Evolutionary conservation across 192 early-diverging fungal genomes (phyloP), one percentile per base, ranked within the genome.

Genomic region (Rhizoclosmatium sp.): DNA sequence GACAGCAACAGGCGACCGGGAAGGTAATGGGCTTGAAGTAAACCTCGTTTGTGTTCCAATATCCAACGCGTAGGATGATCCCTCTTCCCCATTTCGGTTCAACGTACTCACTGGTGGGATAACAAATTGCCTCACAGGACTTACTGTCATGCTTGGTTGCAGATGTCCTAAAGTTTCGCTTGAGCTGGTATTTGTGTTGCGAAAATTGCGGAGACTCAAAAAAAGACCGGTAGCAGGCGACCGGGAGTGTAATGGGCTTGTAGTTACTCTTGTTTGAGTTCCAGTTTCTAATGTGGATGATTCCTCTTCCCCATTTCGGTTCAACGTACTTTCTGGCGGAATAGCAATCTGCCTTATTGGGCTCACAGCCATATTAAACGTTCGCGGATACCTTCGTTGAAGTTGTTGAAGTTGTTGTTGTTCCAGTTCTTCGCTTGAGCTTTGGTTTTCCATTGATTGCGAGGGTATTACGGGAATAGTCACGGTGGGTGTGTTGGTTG

Each of bases 331-430:
- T 19, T n/a, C 40, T 64, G 61, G 7, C 10, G n/a, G n/a, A 16
- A 54, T 54, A 54, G 51, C 5, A 12, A 16, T 54, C 16, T 54
- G 51, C 16, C 16, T 7, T 7, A 54, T 12, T 54, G 51, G 16
- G 16, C 10, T 40, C 21, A 21, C 21, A 16, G 61, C 21, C 61
- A 64, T 40, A n/a, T 47, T 68, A 47, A 68, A 68, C 12, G 66
- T 41, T 7, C 66, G 66, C 4, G 66, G 66, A 46, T 68, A 68
- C 44, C 66, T 21, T 10, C 44, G 39, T 47, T 68, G 66, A 5
- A 68, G 45, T 39, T 16, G 62, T 10, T 12, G 19, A 14, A 65
- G 39, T 23, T 65, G n/a, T 10, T 65, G n/a, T 21, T 10, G 14
- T 65, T 10, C 19, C 62, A 23, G 56, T n/a, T 2, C 14, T n/a